These are phyloP conservation scores for Pittosporum tobira DNA, from an alignment of 129 eudicot genomes.

Conservation along the genomic window DNA sequence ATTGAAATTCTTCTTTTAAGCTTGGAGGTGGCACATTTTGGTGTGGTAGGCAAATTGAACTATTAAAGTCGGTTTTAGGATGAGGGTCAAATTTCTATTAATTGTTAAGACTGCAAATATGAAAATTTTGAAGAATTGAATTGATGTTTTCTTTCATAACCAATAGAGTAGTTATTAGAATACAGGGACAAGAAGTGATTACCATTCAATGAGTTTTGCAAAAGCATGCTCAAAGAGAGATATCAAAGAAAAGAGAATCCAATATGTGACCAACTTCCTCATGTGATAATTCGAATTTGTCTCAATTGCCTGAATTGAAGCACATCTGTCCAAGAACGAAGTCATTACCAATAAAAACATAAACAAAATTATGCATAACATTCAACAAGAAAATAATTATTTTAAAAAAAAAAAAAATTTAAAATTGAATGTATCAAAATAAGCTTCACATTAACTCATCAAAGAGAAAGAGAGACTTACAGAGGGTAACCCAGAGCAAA, in stretches of 20 bases:
- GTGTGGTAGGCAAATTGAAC: too few species aligned
- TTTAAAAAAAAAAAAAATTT: too few species aligned
- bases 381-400: too few species aligned
- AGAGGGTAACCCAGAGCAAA: slow-evolving; percentile 29
- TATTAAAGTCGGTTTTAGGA: too few species aligned
- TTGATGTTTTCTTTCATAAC: neutral
- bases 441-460: neutral
- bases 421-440: too few species aligned
- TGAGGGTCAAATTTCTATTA: too few species aligned
- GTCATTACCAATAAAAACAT: neutral
- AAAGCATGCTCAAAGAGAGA: slow-evolving; percentile 31
- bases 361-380: too few species aligned
- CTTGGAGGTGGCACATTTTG: too few species aligned
- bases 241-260: slow-evolving; percentile 28
- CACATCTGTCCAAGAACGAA: slow-evolving; percentile 20
- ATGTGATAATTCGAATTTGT: slow-evolving; percentile 18
- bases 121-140: neutral
- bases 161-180: neutral
- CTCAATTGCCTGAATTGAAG: slow-evolving; percentile 39
- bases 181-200: slow-evolving; percentile 4
- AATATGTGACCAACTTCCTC: slow-evolving; percentile 33
- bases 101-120: neutral
- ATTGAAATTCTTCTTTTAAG: too few species aligned
- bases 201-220: slow-evolving; percentile 30
- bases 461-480: slow-evolving; percentile 15